Conservation (phyloP, 2,329 filamentous ascomycete genomes). For the Fusarium humuli region DNA sequence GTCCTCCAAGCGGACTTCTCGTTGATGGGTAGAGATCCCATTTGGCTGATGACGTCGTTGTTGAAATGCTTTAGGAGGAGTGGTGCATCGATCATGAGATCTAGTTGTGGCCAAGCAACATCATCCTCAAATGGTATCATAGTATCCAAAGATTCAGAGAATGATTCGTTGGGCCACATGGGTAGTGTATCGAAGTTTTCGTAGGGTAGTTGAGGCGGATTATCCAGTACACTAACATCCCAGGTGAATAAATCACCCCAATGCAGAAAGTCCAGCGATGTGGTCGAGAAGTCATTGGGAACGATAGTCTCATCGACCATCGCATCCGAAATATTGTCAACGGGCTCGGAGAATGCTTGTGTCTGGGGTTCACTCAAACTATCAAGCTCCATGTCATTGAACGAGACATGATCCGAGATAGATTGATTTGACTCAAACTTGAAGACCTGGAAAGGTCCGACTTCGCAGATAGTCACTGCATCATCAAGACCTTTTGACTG, state of each 20-base stretch:
- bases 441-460: slow-evolving; percentile 38
- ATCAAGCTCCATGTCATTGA: slow-evolving; percentile 25
- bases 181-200: slow-evolving; percentile 19
- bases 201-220: slow-evolving; percentile 19
- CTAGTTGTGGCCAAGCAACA: slow-evolving; percentile 31
- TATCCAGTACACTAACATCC: slow-evolving; percentile 38
- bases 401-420: slow-evolving; percentile 22
- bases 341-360: slow-evolving; percentile 8
- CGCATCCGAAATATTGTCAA: not conserved
- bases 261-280: slow-evolving; percentile 28
- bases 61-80: slow-evolving; percentile 37
- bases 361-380: slow-evolving; percentile 12
- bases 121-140: slow-evolving; percentile 21
- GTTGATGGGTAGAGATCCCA: slow-evolving; percentile 41
- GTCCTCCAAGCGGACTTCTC: slow-evolving; percentile 42
- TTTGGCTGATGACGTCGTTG: slow-evolving; percentile 40
- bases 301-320: fast-evolving
- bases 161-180: slow-evolving; percentile 20
- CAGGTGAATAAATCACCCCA: slow-evolving; percentile 41
- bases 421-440: slow-evolving; percentile 25
- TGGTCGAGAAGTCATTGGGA: slow-evolving; percentile 4
- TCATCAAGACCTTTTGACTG: slow-evolving; percentile 27
- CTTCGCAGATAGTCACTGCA: not conserved
- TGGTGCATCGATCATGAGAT: slow-evolving; percentile 35
- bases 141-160: slow-evolving; percentile 12